phyloP scores from a whole-genome alignment of 1,139 yeast species.

The Yarrowia galli region DNA sequence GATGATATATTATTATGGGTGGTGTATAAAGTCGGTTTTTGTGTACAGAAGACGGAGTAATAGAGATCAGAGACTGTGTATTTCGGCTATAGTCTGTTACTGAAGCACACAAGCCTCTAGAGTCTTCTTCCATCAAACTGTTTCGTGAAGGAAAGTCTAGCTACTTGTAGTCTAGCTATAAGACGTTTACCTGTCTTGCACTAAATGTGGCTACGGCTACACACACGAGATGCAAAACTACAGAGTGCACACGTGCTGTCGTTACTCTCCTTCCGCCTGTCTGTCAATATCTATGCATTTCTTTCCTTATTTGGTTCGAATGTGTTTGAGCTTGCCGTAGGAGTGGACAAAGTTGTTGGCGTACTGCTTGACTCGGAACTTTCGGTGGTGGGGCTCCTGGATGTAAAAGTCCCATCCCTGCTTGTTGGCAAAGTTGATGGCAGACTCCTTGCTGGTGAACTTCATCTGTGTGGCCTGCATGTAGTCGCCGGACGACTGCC shows the following conservation, averaged over 20 bases:
- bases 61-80: too few species aligned
- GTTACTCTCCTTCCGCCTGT: too few species aligned
- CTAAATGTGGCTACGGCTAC: too few species aligned
- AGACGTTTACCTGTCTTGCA: too few species aligned
- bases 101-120: too few species aligned
- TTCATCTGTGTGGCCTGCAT: constrained; percentile 83
- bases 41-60: too few species aligned
- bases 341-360: constrained; percentile 75
- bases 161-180: too few species aligned
- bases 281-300: constrained; percentile 35
- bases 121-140: too few species aligned
- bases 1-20: neutral
- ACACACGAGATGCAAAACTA: too few species aligned
- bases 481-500: constrained; percentile 80
- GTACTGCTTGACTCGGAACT: constrained; percentile 77
- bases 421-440: constrained; percentile 78
- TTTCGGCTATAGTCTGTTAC: too few species aligned
- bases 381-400: constrained; percentile 80
- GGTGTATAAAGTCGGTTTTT: neutral
- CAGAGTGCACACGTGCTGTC: too few species aligned
- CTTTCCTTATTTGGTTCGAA: constrained; percentile 70
- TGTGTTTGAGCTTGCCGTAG: constrained; percentile 76
- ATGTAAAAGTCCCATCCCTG: constrained; percentile 87
- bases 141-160: too few species aligned
- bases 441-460: constrained; percentile 78